Percentiles rank a stretch among this genome's conserved stretches.
phyloP scores from a whole-genome alignment of 192 early-diverging fungal species.

The Backusella tarrabulga region DNA sequence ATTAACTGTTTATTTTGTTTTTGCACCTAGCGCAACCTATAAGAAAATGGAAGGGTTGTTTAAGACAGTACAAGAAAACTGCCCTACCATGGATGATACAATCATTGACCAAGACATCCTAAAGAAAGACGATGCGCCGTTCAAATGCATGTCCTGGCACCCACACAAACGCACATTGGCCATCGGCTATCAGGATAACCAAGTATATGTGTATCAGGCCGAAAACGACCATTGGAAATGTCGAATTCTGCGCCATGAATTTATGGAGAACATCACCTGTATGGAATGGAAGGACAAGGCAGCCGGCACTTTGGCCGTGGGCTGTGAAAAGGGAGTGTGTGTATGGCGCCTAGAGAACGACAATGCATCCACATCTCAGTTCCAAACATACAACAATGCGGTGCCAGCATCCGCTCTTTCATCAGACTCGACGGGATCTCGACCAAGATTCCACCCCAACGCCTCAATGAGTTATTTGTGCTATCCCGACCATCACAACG shows the following conservation, averaged over 20 bases:
- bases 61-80: background rate
- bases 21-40: background rate
- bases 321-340: slow-evolving; percentile 49
- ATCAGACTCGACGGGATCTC: background rate
- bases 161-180: slow-evolving; percentile 66
- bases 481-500: slow-evolving; percentile 33
- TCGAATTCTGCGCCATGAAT: slow-evolving; percentile 34
- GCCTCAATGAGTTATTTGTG: slow-evolving; percentile 44
- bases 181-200: slow-evolving; percentile 64
- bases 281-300: slow-evolving; percentile 47
- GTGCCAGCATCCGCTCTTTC: background rate
- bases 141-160: slow-evolving; percentile 75
- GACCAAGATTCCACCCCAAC: slow-evolving; percentile 4
- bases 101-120: background rate
- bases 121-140: slow-evolving; percentile 13
- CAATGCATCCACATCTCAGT: background rate
- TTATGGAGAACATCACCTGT: slow-evolving; percentile 45
- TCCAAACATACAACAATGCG: background rate
- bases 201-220: slow-evolving; percentile 69
- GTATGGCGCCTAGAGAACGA: slow-evolving; percentile 39
- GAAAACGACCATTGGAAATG: slow-evolving; percentile 49
- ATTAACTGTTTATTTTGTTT: background rate
- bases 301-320: slow-evolving; percentile 46
- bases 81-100: background rate
- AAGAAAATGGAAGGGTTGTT: background rate